Evolutionary conservation across 768 basidiomycete species (phyloP).

Genomic region (Termitomyces sp.): DNA sequence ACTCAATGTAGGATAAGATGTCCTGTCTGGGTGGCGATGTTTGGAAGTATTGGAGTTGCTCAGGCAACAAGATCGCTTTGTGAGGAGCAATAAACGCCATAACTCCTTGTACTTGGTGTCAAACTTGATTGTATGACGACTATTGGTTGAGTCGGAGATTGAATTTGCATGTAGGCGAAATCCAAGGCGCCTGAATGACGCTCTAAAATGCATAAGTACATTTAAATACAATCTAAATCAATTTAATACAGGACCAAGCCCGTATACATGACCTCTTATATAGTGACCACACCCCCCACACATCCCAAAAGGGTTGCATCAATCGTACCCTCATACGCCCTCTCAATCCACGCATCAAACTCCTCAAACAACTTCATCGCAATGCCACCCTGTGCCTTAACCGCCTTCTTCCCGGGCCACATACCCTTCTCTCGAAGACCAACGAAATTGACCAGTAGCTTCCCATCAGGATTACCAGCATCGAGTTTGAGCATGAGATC

Average conservation of each 20-base stretch:
- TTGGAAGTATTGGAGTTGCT: slow-evolving; percentile 81
- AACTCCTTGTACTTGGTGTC: not conserved
- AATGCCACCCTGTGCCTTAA: slow-evolving; percentile 42
- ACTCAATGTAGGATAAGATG: slow-evolving; percentile 65
- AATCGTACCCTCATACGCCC: slow-evolving; percentile 54
- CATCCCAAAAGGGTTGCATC: slow-evolving; percentile 68
- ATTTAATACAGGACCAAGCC: not conserved
- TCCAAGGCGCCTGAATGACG: too few species aligned
- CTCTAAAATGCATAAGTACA: too few species aligned
- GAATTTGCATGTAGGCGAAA: not conserved
- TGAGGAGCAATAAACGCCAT: slow-evolving; percentile 45
- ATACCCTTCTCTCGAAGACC: slow-evolving; percentile 80
- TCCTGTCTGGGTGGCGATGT: slow-evolving; percentile 61
- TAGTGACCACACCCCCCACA: slow-evolving; percentile 51
- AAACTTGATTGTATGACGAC: not conserved
- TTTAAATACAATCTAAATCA: not conserved
- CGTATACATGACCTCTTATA: slow-evolving; percentile 17
- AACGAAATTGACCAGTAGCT: slow-evolving; percentile 64
- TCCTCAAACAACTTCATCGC: slow-evolving; percentile 71
- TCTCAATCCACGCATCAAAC: slow-evolving; percentile 71
- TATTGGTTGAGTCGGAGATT: not conserved
- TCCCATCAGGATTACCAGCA: slow-evolving; percentile 16
- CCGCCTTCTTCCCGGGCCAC: slow-evolving; percentile 69
- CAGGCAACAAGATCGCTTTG: slow-evolving; percentile 71
- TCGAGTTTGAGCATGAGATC: slow-evolving; percentile 64